Evolutionary conservation across 2,329 filamentous ascomycete genomes (phyloP).

Genomic region (Aspergillus felis): DNA sequence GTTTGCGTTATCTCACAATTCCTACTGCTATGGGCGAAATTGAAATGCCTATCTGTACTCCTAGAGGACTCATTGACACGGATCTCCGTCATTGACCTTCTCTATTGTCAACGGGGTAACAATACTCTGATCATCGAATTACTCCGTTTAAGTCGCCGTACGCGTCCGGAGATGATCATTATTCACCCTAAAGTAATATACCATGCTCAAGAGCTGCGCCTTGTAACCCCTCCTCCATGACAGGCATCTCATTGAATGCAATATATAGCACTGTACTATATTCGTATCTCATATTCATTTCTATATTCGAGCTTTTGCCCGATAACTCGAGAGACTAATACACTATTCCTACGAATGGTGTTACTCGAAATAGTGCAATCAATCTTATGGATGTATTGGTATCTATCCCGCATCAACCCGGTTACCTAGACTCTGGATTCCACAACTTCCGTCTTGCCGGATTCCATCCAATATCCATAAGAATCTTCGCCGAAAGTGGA

Average conservation of each 20-base stretch:
- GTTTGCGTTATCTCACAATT: background rate
- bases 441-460: conserved; percentile 4
- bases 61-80: background rate
- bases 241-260: background rate
- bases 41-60: background rate
- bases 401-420: conserved; percentile 5
- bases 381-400: conserved; percentile 6
- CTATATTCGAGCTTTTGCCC: background rate
- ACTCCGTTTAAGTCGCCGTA: background rate
- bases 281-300: background rate
- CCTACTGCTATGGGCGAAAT: background rate
- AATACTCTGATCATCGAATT: background rate
- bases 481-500: background rate
- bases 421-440: background rate
- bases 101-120: background rate
- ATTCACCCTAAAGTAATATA: background rate
- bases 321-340: background rate
- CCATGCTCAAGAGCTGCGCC: background rate
- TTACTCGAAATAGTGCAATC: background rate
- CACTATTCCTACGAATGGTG: background rate
- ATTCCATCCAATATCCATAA: background rate
- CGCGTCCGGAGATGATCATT: background rate
- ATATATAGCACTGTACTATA: background rate
- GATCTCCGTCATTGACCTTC: background rate
- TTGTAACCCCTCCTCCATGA: background rate